phyloP scores from a whole-genome alignment of 305 asterid genomes.

The Fraxinus latifolia region DNA sequence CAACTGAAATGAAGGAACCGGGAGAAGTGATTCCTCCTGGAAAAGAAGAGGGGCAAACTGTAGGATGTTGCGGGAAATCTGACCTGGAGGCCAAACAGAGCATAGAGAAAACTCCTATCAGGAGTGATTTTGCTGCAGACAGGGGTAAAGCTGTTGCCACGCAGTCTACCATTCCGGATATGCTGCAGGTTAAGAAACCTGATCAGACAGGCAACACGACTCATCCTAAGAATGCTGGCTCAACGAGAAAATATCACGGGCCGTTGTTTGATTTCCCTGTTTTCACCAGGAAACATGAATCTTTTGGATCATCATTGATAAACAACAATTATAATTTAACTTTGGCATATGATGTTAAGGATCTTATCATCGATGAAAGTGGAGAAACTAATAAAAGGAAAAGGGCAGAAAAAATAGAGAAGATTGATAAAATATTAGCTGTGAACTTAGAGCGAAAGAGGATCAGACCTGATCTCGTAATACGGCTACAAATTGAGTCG shows the following conservation, averaged over 20 bases:
- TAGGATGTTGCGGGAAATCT: conserved; percentile 47
- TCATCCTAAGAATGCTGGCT: conserved; percentile 72
- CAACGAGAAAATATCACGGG: conserved; percentile 88
- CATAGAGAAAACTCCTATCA: conserved; percentile 45
- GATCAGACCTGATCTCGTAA: conserved; percentile 84
- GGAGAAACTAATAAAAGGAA: conserved; percentile 56
- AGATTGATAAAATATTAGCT: conserved; percentile 67
- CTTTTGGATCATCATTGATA: conserved; percentile 74
- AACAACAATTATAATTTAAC: conserved; percentile 66
- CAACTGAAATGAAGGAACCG: conserved; percentile 50
- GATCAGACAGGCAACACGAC: conserved; percentile 48
- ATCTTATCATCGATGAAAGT: conserved; percentile 67
- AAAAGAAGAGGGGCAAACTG: conserved; percentile 66
- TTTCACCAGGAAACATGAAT: conserved; percentile 86
- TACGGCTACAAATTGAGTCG: conserved; percentile 86
- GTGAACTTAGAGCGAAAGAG: conserved; percentile 94
- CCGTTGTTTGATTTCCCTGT: conserved; percentile 96
- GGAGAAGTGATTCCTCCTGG: conserved; percentile 50
- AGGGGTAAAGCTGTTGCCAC: conserved; percentile 76
- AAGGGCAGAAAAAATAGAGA: conserved; percentile 62
- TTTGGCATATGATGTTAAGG: conserved; percentile 75
- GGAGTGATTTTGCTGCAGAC: conserved; percentile 60
- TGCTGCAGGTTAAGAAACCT: conserved; percentile 61
- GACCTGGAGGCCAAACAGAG: conserved; percentile 60
- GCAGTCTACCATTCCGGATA: conserved; percentile 50